Evolutionary conservation across 176 grass and related monocot species (phyloP).

Genomic region (Ensete ventricosum): DNA sequence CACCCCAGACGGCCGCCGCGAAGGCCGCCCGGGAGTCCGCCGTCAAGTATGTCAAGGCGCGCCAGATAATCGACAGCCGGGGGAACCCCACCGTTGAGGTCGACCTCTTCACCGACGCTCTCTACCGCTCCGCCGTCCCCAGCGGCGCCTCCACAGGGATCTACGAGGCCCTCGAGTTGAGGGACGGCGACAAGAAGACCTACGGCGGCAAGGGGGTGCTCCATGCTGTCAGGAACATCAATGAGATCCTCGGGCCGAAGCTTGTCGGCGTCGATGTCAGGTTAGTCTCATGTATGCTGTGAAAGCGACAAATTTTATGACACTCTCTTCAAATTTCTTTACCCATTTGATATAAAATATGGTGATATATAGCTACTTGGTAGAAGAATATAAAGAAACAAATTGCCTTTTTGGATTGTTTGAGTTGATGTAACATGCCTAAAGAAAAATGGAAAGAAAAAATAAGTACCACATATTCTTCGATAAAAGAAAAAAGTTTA

Average conservation of each 20-base stretch:
- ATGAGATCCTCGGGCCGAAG: slow-evolving; percentile 73
- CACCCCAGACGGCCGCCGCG: slow-evolving; percentile 4
- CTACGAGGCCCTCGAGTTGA: slow-evolving; percentile 92
- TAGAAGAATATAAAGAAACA: no score
- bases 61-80: slow-evolving; percentile 94
- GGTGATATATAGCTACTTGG: no score
- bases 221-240: slow-evolving; percentile 72
- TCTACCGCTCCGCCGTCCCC: slow-evolving; percentile 84
- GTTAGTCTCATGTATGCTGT: slow-evolving; percentile 22
- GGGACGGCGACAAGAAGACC: slow-evolving; percentile 68
- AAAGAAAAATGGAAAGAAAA: no score
- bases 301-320: no score
- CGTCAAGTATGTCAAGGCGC: slow-evolving; percentile 68
- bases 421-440: no score
- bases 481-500: no score
- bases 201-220: slow-evolving; percentile 96
- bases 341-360: no score
- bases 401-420: no score
- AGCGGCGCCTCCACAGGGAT: slow-evolving; percentile 94
- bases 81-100: slow-evolving; percentile 98
- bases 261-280: slow-evolving; percentile 85
- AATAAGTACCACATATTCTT: no score
- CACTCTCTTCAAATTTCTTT: no score
- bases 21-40: slow-evolving; percentile 20
- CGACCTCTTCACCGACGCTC: slow-evolving; percentile 57